Percentiles rank a stretch among this genome's conserved stretches.
Evolutionary conservation across 2,329 filamentous ascomycete genomes (phyloP).

Genomic region (Diaporthe nobilis): DNA sequence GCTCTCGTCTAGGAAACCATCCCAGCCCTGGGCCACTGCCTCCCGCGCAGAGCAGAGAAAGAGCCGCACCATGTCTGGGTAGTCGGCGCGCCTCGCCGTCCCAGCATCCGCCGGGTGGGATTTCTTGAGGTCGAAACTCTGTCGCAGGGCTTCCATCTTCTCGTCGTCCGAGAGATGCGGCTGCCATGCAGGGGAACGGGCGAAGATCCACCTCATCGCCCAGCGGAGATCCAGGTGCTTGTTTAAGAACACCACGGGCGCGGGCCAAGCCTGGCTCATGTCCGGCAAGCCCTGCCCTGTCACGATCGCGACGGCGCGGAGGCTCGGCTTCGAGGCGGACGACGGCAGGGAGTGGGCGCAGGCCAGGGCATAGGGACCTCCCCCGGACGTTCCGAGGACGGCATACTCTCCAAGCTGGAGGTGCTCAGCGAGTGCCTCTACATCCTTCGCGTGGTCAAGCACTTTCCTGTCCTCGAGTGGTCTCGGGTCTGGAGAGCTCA

Average conservation of each 20-base stretch:
- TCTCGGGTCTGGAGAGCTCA: slow-evolving; percentile 53
- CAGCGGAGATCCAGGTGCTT: slow-evolving; percentile 27
- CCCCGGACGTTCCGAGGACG: slow-evolving; percentile 53
- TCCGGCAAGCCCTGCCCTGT: slow-evolving; percentile 25
- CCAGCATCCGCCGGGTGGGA: slow-evolving; percentile 13
- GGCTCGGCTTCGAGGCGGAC: slow-evolving; percentile 15
- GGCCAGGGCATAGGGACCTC: slow-evolving; percentile 54
- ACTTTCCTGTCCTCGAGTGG: slow-evolving; percentile 46
- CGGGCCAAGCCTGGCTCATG: slow-evolving; percentile 26
- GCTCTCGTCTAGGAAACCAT: slow-evolving; percentile 26
- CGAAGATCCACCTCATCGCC: slow-evolving; percentile 31
- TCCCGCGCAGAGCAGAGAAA: slow-evolving; percentile 26
- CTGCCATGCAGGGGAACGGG: slow-evolving; percentile 19
- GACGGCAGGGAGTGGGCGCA: slow-evolving; percentile 51
- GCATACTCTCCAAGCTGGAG: slow-evolving; percentile 49
- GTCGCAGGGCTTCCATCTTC: slow-evolving; percentile 23
- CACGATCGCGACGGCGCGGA: slow-evolving; percentile 26
- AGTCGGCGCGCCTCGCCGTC: slow-evolving; percentile 19
- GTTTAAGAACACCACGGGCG: slow-evolving; percentile 17
- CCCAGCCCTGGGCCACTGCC: slow-evolving; percentile 22
- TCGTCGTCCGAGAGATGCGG: slow-evolving; percentile 17
- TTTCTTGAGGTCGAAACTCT: slow-evolving; percentile 11
- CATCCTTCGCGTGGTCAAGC: slow-evolving; percentile 53
- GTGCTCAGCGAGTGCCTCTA: slow-evolving; percentile 49
- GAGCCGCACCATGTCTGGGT: slow-evolving; percentile 28